Conservation (phyloP, 83 land plant genomes). For the Thuja plicata region DNA sequence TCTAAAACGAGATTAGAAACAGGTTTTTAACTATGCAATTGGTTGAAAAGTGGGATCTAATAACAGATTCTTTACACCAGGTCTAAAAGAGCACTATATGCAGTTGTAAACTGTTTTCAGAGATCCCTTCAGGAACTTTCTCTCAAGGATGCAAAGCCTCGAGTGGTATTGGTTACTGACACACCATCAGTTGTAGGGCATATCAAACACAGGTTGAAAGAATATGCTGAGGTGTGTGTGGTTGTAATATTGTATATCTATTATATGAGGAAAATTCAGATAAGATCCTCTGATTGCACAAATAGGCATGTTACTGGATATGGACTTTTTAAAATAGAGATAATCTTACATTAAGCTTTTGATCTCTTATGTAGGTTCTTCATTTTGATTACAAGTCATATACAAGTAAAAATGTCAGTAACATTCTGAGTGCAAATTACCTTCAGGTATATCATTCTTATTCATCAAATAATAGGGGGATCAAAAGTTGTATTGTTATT, state of each 20-base stretch:
- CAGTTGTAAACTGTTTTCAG: slow-evolving; percentile 48
- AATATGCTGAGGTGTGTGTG: slow-evolving; percentile 49
- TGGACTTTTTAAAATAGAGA: background rate
- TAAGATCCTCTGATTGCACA: background rate
- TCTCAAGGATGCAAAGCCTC: slow-evolving; percentile 26
- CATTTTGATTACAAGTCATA: slow-evolving; percentile 73
- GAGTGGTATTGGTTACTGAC: slow-evolving; percentile 78
- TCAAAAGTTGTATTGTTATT: background rate
- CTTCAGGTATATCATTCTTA: slow-evolving; percentile 24
- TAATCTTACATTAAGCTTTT: background rate
- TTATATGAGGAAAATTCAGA: background rate
- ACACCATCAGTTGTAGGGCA: slow-evolving; percentile 58
- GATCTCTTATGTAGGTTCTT: slow-evolving; percentile 40
- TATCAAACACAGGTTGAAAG: slow-evolving; percentile 38
- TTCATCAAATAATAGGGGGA: background rate
- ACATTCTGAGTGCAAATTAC: slow-evolving; percentile 22
- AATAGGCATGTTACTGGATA: background rate
- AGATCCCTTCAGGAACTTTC: slow-evolving; percentile 26
- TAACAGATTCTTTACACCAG: slow-evolving; percentile 23
- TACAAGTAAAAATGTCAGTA: slow-evolving; percentile 42
- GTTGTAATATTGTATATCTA: background rate
- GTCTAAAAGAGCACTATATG: slow-evolving; percentile 49
- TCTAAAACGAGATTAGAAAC: background rate
- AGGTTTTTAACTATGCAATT: background rate
- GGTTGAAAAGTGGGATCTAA: background rate